Evolutionary conservation across 2,329 filamentous ascomycete species (phyloP).

Genomic region (Alternaria panax): DNA sequence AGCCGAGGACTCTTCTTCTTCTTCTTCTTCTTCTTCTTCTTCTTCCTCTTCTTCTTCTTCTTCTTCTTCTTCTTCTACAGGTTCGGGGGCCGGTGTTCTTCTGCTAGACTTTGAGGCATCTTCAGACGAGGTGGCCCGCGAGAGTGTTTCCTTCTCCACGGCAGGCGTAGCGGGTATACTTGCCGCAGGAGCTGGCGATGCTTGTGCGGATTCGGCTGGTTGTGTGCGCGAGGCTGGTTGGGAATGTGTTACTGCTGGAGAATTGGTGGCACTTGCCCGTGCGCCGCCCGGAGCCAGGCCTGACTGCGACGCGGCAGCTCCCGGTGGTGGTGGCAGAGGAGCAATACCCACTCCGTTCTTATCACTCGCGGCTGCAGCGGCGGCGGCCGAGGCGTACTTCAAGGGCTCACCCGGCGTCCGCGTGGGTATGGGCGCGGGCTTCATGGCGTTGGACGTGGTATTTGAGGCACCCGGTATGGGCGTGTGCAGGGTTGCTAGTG

Average conservation of each 20-base stretch:
- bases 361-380: slow-evolving; percentile 89
- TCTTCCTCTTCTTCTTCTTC: no score
- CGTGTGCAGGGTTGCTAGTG: slow-evolving; percentile 86
- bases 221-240: slow-evolving; percentile 51
- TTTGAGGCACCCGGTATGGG: slow-evolving; percentile 69
- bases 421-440: slow-evolving; percentile 86
- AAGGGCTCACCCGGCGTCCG: slow-evolving; percentile 87
- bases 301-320: slow-evolving; percentile 55
- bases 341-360: slow-evolving; percentile 90
- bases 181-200: slow-evolving; percentile 58
- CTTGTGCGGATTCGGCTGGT: slow-evolving; percentile 49
- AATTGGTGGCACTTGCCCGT: slow-evolving; percentile 64
- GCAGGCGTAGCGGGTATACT: slow-evolving; percentile 57
- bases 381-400: slow-evolving; percentile 96
- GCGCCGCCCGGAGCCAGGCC: slow-evolving; percentile 59
- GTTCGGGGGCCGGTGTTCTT: slow-evolving; percentile 42
- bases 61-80: slow-evolving; percentile 47
- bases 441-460: slow-evolving; percentile 74
- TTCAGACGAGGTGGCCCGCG: slow-evolving; percentile 42
- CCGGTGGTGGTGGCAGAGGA: slow-evolving; percentile 88
- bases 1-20: slow-evolving; percentile 48
- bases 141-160: slow-evolving; percentile 52
- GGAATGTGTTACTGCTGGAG: slow-evolving; percentile 53
- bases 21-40: no score
- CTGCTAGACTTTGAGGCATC: slow-evolving; percentile 36